Conservation (phyloP, 129 eudicot genomes). For the Centrapalus pauciflorus region DNA sequence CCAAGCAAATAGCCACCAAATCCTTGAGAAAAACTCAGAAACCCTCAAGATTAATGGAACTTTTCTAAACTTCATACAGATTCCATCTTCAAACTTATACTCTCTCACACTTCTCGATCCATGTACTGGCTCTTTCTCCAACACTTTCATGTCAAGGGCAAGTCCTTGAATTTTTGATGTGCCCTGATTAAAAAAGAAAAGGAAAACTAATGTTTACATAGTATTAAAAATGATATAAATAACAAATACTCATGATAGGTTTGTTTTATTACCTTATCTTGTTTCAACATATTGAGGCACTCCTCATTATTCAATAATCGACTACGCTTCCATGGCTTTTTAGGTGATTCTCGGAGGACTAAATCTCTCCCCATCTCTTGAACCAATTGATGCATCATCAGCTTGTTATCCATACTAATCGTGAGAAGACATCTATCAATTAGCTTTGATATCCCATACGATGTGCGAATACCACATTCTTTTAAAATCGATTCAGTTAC, state of each 20-base stretch:
- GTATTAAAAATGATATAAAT: not conserved
- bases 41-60: not conserved
- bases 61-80: no score
- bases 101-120: not conserved
- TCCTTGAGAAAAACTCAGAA: no score
- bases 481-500: not conserved
- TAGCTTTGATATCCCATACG: not conserved
- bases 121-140: not conserved
- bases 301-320: constrained; percentile 15
- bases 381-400: constrained; percentile 25
- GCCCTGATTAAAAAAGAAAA: constrained; percentile 14
- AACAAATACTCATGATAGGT: not conserved
- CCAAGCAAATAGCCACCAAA: not conserved
- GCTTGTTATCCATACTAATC: not conserved
- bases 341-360: constrained; percentile 19
- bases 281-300: not conserved
- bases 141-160: constrained; percentile 4
- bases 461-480: not conserved
- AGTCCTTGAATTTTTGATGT: constrained; percentile 14
- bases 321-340: constrained; percentile 23
- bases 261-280: not conserved
- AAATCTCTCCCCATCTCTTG: constrained; percentile 31
- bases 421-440: constrained; percentile 10
- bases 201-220: no score
- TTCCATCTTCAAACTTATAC: not conserved